Evolutionary conservation across 139 green algal species (phyloP), one percentile per base, ranked within the genome.

Genomic region (Tetradesmus lagerheimii): DNA sequence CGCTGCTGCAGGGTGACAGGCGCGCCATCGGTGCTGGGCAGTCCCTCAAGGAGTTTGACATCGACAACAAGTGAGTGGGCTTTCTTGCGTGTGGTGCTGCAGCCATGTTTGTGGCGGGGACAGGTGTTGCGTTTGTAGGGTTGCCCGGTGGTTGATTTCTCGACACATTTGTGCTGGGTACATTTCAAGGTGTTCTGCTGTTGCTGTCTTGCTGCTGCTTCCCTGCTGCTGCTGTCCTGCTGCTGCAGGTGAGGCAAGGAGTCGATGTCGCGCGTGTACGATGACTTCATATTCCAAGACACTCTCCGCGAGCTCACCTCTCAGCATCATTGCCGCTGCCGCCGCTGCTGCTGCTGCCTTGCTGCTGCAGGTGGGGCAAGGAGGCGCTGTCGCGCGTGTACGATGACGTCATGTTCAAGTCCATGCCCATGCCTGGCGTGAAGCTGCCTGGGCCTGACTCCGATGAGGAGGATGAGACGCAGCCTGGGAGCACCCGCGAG

Each of bases 1-100:
- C 97, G 39, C 93, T 99, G 43, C 98, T 97, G 3, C 91, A 96
- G 31, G 97, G 97, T 2, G 97, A 99, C 93, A 90, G 97, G 14
- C 92, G 97, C 20, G 97, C 97, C 0, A 94, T 96, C 75, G 94
- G 89, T 1, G 95, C 94, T 31, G 88, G 81, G 47, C 62, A 83
- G 78, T 43, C 29, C 8, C 87, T 91, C 35, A 91, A 93, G 82
- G 67, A 81, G 12, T 95, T 92, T 84, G 93, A 96, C 90, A 76
- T 96, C 9, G 91, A 96, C 39, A 95, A 92, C 88, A 88, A 83
- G 90, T 92, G 39, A 29, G 79, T 18, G 25, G 66, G 43, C 43
- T 50, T 50, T 50, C 4, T 50, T 4, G 43, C 43, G 43, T 50
- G 47, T 62, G 47, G 47, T n/a, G n/a, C 47, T 62, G 43, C 47